Conservation (phyloP, 805 yeast genomes). For the Blastobotrys muscicola region DNA sequence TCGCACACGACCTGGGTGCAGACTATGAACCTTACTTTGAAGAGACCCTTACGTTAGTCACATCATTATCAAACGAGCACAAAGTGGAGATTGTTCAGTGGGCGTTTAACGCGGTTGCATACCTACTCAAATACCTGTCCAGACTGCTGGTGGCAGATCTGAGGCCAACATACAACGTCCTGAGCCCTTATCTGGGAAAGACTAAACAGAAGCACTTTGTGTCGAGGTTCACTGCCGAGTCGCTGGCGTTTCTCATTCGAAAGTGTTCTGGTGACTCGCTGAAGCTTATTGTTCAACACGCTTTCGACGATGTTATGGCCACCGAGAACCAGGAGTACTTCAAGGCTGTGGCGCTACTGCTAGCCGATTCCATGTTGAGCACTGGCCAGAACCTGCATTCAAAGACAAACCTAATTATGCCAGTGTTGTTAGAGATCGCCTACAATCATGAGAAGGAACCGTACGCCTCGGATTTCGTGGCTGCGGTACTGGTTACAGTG, state of each 20-base stretch:
- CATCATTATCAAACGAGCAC: slow-evolving; percentile 32
- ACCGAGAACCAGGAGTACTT: slow-evolving; percentile 40
- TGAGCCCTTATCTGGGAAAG: slow-evolving; percentile 55
- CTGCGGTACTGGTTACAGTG: slow-evolving; percentile 19
- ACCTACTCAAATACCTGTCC: slow-evolving; percentile 78
- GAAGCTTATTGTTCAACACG: slow-evolving; percentile 34
- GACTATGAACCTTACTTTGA: slow-evolving; percentile 72
- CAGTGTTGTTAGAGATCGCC: slow-evolving; percentile 7
- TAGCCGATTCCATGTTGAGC: slow-evolving; percentile 65
- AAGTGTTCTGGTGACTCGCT: slow-evolving; percentile 48
- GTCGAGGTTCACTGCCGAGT: slow-evolving; percentile 81
- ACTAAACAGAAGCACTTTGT: slow-evolving; percentile 48
- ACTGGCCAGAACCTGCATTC: slow-evolving; percentile 70
- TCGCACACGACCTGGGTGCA: slow-evolving; percentile 85
- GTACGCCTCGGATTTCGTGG: slow-evolving; percentile 10
- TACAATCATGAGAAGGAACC: not conserved
- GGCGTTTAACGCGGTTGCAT: slow-evolving; percentile 78
- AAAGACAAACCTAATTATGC: slow-evolving; percentile 44
- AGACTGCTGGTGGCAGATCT: slow-evolving; percentile 53
- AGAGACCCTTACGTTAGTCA: slow-evolving; percentile 41
- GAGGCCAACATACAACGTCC: slow-evolving; percentile 54
- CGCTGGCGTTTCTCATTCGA: slow-evolving; percentile 72
- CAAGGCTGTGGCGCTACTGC: slow-evolving; percentile 49
- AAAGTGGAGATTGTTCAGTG: slow-evolving; percentile 51
- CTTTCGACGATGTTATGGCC: slow-evolving; percentile 26